Base-by-base conservation (phyloP, 345 rosid species). In the Syzygium oleosum region DNA sequence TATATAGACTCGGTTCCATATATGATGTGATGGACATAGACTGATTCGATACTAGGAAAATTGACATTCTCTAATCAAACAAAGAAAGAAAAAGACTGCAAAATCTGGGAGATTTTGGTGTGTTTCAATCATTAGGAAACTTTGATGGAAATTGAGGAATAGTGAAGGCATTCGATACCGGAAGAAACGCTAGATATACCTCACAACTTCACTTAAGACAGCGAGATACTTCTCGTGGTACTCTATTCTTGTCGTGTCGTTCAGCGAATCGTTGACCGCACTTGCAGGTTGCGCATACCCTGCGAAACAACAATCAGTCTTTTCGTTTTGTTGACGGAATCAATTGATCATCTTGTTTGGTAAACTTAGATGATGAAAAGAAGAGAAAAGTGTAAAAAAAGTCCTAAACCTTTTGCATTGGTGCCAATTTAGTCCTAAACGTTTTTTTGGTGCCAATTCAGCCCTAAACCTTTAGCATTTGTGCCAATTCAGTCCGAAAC, bases 221-320 rank as follows among this genome's bases (percentile, higher is more conserved):
- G 89, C 41, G 49, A 91, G 77, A 87, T 91, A 87, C 55, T 86
- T 83, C 87, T 86, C 23, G 52, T 86, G 85, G 41, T 85, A 89
- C 38, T 84, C 56, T 31, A 91, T 77, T 23, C 91, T 88, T 25
- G 52, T 84, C 12, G 63, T 79, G 58, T 91, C 93, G 22, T 89
- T 88, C 68, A 90, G 87, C 84, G 84, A 46, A 29, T 55, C 89
- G 38, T 80, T 68, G 14, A 84, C 23, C 6, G 51, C 14, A 31
- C 78, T 78, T 3, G 68, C 49, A 38, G 79, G 10, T 25, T 88
- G 89, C 22, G 90, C 87, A 46, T 88, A 89, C 21, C 90, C 87
- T 87, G 78, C 84, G 86, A 55, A 31, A 7, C 8, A 7, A 87
- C 41, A 77, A 19, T 17, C 14, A 14, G 21, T 46, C 25, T 52